Evolutionary conservation across 1,139 yeast genomes (phyloP).

Genomic region (Diutina rugosa): DNA sequence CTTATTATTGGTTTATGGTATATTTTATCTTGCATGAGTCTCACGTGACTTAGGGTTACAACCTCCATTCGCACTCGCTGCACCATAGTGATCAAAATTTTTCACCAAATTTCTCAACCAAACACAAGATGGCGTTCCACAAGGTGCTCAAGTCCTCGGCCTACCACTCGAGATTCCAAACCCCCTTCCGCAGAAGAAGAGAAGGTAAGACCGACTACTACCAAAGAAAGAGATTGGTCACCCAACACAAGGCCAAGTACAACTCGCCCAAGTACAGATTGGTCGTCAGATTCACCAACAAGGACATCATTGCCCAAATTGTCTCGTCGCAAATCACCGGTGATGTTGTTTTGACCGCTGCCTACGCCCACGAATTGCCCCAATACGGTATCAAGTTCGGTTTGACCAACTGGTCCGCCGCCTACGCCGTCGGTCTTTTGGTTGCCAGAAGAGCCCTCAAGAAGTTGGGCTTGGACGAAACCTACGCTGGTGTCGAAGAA

Average conservation of each 20-base stretch:
- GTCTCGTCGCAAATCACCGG: slow-evolving; percentile 95
- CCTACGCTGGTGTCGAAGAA: slow-evolving; percentile 98
- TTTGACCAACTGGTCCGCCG: slow-evolving; percentile 99
- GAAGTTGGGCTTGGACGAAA: slow-evolving; percentile 97
- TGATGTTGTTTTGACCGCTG: slow-evolving; percentile 92
- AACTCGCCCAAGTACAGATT: slow-evolving; percentile 99
- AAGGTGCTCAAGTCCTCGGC: slow-evolving; percentile 70
- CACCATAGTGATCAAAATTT: background rate
- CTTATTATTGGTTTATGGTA: background rate
- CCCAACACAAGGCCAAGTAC: slow-evolving; percentile 99
- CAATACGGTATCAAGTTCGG: slow-evolving; percentile 96
- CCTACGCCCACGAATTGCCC: slow-evolving; percentile 98
- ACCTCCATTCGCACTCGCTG: background rate
- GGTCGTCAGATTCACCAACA: slow-evolving; percentile 99
- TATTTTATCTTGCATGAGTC: no score
- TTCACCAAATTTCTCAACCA: background rate
- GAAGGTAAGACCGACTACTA: slow-evolving; percentile 99
- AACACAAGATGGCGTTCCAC: slow-evolving; percentile 60
- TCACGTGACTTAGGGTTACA: background rate
- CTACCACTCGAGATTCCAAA: slow-evolving; percentile 99
- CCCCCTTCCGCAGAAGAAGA: slow-evolving; percentile 99
- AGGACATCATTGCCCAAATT: slow-evolving; percentile 96
- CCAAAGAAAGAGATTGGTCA: slow-evolving; percentile 99
- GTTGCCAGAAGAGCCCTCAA: slow-evolving; percentile 98
- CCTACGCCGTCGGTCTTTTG: slow-evolving; percentile 97